These are phyloP conservation scores for Piromyces finnis DNA, from an alignment of 192 early-diverging fungal species.

Conservation along the genomic window DNA sequence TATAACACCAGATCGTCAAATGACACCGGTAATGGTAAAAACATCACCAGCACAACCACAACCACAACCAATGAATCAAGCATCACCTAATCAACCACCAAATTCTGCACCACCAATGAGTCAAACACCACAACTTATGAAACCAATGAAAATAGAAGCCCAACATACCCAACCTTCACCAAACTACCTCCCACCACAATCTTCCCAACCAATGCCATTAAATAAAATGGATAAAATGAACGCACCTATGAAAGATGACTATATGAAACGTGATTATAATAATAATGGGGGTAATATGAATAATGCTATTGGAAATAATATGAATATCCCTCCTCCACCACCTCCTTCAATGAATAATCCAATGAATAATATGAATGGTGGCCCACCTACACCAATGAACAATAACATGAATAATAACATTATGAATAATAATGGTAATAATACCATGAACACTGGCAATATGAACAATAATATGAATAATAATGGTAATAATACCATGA, in stretches of 20 bases:
- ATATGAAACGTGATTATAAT: neutral
- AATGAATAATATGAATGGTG: neutral
- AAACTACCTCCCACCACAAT: neutral
- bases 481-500: neutral
- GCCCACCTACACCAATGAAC: neutral
- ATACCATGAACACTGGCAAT: neutral
- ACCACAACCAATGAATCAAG: neutral
- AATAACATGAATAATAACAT: neutral
- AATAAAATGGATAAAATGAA: neutral
- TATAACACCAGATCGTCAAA: neutral
- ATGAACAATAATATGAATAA: neutral
- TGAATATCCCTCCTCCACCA: neutral
- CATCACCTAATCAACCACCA: neutral
- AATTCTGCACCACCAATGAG: neutral
- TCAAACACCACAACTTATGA: neutral
- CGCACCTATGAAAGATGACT: neutral
- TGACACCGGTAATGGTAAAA: neutral
- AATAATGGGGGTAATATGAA: neutral
- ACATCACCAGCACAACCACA: neutral
- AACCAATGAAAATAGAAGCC: neutral
- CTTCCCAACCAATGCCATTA: neutral
- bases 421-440: neutral
- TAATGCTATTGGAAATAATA: neutral
- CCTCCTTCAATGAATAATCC: neutral
- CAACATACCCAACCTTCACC: neutral